A percentile compares a stretch with the other conserved stretches of the same genome.
Evolutionary conservation across 306 rosid species (phyloP).

Genomic region (Lupinus albus): DNA sequence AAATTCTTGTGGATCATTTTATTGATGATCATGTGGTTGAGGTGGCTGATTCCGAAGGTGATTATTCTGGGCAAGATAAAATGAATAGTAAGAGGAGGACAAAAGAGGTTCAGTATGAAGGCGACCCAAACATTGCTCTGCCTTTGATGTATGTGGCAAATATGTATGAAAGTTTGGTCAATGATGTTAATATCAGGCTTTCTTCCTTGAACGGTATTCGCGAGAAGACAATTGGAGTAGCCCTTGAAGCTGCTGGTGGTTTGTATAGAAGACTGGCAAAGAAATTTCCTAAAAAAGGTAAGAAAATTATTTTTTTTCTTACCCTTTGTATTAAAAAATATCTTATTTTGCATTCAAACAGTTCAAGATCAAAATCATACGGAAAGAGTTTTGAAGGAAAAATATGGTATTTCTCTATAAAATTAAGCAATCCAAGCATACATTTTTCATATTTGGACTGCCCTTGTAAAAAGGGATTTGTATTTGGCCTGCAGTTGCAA

Average conservation of each 20-base stretch:
- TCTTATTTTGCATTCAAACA: neutral
- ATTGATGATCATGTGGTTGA: slow-evolving; percentile 61
- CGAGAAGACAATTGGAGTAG: slow-evolving; percentile 91
- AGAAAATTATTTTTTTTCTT: neutral
- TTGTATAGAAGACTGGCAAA: slow-evolving; percentile 88
- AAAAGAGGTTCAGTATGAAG: slow-evolving; percentile 76
- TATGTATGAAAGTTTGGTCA: slow-evolving; percentile 79
- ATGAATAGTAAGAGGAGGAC: slow-evolving; percentile 71
- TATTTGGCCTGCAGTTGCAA: neutral
- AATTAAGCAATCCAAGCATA: neutral
- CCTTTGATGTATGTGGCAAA: slow-evolving; percentile 99
- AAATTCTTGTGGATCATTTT: slow-evolving; percentile 82
- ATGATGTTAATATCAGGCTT: slow-evolving; percentile 80
- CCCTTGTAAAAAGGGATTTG: neutral
- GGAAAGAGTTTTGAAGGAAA: neutral
- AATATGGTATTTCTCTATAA: neutral
- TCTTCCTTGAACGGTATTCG: slow-evolving; percentile 81
- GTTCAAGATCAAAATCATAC: neutral
- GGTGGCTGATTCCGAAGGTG: slow-evolving; percentile 66
- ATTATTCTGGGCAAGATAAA: slow-evolving; percentile 65
- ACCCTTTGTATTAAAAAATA: neutral
- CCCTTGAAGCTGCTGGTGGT: slow-evolving; percentile 99
- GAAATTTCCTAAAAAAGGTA: slow-evolving; percentile 95
- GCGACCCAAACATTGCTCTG: slow-evolving; percentile 69
- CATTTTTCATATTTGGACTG: too few species aligned